Evolutionary conservation across 495 filamentous ascomycete genomes (phyloP).

Genomic region (Talaromyces wortmannii): DNA sequence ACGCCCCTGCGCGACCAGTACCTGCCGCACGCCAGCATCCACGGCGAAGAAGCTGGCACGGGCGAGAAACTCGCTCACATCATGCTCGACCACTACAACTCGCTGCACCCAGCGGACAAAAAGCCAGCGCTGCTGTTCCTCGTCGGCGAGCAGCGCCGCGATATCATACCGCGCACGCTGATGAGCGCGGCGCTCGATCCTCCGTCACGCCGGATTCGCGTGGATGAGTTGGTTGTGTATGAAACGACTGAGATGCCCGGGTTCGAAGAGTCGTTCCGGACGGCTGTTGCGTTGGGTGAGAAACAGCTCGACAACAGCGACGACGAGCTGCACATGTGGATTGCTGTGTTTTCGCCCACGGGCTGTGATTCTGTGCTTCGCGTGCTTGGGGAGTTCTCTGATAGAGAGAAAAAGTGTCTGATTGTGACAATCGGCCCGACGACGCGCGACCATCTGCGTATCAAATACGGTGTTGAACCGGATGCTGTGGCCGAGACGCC

Average conservation of each 20-base stretch:
- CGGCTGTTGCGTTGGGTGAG: conserved; percentile 16
- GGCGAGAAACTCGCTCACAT: conserved; percentile 69
- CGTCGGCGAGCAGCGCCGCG: conserved; percentile 77
- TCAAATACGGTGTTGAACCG: conserved; percentile 61
- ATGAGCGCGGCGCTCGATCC: conserved; percentile 39
- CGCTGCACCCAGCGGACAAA: conserved; percentile 6
- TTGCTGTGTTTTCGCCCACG: conserved; percentile 89
- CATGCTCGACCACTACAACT: conserved; percentile 68
- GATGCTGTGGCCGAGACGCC: conserved; percentile 80
- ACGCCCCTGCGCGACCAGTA: conserved; percentile 42
- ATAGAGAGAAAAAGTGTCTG: conserved; percentile 35
- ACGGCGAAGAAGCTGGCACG: conserved; percentile 74
- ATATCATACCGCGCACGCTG: conserved; percentile 79
- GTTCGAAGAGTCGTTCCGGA: conserved; percentile 61
- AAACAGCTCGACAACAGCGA: conserved; percentile 13
- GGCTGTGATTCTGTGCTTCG: conserved; percentile 78
- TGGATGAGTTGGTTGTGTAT: conserved; percentile 79
- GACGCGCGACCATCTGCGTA: conserved; percentile 66
- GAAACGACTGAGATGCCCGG: conserved; percentile 71
- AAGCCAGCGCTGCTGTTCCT: conserved; percentile 72
- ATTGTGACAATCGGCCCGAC: conserved; percentile 92
- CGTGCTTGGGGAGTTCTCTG: conserved; percentile 39
- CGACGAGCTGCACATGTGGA: conserved; percentile 52
- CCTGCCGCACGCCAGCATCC: conserved; percentile 45
- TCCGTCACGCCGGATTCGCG: conserved; percentile 37